Evolutionary conservation across 2,329 filamentous ascomycete genomes (phyloP).

Genomic region (Beauveria asiatica): DNA sequence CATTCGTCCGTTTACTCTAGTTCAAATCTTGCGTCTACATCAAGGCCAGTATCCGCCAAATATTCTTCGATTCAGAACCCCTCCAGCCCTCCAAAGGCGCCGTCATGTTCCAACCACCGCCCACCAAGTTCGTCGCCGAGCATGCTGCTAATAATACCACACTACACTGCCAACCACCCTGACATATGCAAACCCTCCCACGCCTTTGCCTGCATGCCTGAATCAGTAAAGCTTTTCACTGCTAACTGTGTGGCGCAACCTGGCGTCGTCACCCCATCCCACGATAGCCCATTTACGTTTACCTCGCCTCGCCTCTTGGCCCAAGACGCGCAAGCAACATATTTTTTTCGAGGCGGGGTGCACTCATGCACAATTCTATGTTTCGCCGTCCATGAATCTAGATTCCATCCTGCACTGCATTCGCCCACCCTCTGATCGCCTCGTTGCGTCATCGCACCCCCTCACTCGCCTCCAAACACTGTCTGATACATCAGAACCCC

Average conservation of each 20-base stretch:
- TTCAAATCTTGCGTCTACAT: too few relatives aligned
- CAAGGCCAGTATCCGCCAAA: too few relatives aligned
- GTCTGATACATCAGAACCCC: background rate
- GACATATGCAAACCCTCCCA: background rate
- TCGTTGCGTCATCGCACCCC: background rate
- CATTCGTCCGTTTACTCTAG: too few relatives aligned
- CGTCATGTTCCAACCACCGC: background rate
- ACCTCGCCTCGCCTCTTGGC: constrained; percentile 1
- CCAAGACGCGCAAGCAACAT: constrained; percentile 5
- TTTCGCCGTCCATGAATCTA: background rate
- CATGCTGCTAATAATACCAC: constrained; percentile 6
- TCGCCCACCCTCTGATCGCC: background rate
- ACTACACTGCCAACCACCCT: background rate
- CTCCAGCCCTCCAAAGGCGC: background rate
- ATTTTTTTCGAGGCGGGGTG: background rate
- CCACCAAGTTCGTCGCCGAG: background rate
- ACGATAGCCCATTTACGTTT: background rate
- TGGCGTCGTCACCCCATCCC: constrained; percentile 4
- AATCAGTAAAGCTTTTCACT: background rate
- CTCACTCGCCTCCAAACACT: background rate
- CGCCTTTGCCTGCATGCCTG: background rate
- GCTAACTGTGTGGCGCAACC: background rate
- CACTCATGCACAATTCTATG: background rate
- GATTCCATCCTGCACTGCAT: background rate
- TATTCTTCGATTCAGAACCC: background rate